Percentiles rank a stretch among this genome's conserved stretches.
Evolutionary conservation across 345 rosid species (phyloP).

Genomic region (Aurinia saxatilis): DNA sequence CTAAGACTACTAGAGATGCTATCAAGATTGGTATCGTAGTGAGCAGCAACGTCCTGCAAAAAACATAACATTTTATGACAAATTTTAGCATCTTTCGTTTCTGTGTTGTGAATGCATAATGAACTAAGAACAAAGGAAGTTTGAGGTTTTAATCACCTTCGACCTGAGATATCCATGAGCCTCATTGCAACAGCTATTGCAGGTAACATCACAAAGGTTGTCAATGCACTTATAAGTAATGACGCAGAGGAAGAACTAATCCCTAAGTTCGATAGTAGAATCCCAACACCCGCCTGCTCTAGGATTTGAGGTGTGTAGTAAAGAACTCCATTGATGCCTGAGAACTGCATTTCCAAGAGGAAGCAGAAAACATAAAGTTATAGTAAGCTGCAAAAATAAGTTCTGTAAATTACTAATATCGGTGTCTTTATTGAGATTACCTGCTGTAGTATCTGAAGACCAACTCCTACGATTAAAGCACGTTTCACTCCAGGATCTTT

Average conservation of each 20-base stretch:
- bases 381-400: background rate
- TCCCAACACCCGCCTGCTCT: constrained; percentile 89
- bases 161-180: constrained; percentile 85
- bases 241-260: constrained; percentile 69
- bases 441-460: constrained; percentile 97
- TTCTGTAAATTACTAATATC: too few relatives aligned
- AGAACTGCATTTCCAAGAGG: constrained; percentile 48
- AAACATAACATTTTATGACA: background rate
- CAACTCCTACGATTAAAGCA: constrained; percentile 85
- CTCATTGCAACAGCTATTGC: constrained; percentile 94
- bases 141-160: constrained; percentile 48
- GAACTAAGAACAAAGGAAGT: background rate
- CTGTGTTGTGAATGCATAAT: background rate
- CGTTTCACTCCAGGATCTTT: constrained; percentile 93
- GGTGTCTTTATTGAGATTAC: constrained; percentile 32
- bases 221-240: constrained; percentile 72
- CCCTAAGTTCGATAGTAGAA: constrained; percentile 76
- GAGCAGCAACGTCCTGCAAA: constrained; percentile 79
- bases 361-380: background rate
- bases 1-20: constrained; percentile 49
- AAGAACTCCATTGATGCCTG: constrained; percentile 95
- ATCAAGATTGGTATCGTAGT: constrained; percentile 70
- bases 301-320: constrained; percentile 98
- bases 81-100: background rate
- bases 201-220: constrained; percentile 93